Evolutionary conservation across 2,329 filamentous ascomycete species (phyloP).

Genomic region (Neobulgaria alba): DNA sequence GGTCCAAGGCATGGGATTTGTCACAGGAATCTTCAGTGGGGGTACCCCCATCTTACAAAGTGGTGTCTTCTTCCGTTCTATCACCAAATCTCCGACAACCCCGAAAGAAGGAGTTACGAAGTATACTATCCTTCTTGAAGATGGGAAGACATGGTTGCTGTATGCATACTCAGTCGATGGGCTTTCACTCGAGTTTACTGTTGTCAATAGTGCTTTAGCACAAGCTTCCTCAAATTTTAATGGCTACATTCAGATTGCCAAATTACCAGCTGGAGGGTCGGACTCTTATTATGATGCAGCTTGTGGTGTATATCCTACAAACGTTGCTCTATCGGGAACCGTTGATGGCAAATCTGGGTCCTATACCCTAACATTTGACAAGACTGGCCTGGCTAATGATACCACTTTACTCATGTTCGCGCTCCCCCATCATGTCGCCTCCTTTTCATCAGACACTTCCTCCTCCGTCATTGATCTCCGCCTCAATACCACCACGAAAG

Average conservation of each 20-base stretch:
- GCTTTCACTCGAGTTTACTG: slow-evolving; percentile 54
- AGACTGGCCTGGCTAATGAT: slow-evolving; percentile 51
- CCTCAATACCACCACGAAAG: slow-evolving; percentile 79
- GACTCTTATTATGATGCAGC: slow-evolving; percentile 68
- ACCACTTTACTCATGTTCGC: slow-evolving; percentile 78
- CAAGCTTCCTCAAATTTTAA: slow-evolving; percentile 59
- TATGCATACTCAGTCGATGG: slow-evolving; percentile 60
- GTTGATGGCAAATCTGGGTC: slow-evolving; percentile 50
- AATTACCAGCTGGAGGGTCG: slow-evolving; percentile 49
- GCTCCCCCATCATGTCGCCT: slow-evolving; percentile 74
- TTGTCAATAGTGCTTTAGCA: slow-evolving; percentile 57
- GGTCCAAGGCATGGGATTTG: slow-evolving; percentile 81
- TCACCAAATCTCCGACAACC: slow-evolving; percentile 49
- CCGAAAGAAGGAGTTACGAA: slow-evolving; percentile 62
- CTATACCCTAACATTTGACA: slow-evolving; percentile 69
- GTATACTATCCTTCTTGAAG: slow-evolving; percentile 64
- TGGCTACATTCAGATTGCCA: slow-evolving; percentile 76
- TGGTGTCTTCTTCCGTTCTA: slow-evolving; percentile 61
- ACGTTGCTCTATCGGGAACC: slow-evolving; percentile 55
- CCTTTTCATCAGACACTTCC: slow-evolving; percentile 54
- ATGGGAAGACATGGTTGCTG: slow-evolving; percentile 68
- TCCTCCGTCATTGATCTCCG: slow-evolving; percentile 44
- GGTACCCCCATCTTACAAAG: slow-evolving; percentile 66
- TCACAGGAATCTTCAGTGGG: slow-evolving; percentile 68
- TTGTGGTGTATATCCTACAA: slow-evolving; percentile 64